Evolutionary conservation across 1,284 basidiomycete genomes (phyloP).

Genomic region (Ustilago hordei): DNA sequence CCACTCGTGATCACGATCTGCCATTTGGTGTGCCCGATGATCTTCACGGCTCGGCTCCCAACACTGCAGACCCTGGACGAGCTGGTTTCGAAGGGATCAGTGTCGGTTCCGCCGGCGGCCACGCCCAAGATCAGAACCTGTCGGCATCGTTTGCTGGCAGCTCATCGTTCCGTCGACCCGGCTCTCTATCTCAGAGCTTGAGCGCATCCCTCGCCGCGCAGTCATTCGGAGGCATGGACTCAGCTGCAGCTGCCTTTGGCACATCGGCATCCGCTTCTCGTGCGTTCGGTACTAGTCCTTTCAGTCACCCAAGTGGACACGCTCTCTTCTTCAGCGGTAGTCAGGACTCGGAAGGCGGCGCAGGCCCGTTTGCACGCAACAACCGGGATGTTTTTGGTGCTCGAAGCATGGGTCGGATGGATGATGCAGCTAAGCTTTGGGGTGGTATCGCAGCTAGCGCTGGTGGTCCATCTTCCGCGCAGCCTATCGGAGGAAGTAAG

Average conservation of each 20-base stretch:
- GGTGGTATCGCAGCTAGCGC: slow-evolving; percentile 21
- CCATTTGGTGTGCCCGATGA: slow-evolving; percentile 77
- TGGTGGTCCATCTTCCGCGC: neutral
- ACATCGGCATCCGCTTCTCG: slow-evolving; percentile 38
- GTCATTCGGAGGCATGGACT: slow-evolving; percentile 33
- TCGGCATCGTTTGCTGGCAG: slow-evolving; percentile 32
- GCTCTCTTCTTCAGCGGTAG: slow-evolving; percentile 63
- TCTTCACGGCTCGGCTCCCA: slow-evolving; percentile 43
- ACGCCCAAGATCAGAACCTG: slow-evolving; percentile 12
- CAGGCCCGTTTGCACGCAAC: slow-evolving; percentile 45
- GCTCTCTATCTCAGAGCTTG: slow-evolving; percentile 35
- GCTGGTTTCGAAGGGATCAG: slow-evolving; percentile 32
- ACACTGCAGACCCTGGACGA: slow-evolving; percentile 17
- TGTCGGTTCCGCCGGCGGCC: neutral
- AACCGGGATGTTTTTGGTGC: slow-evolving; percentile 40
- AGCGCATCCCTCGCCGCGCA: slow-evolving; percentile 38
- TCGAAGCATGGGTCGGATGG: slow-evolving; percentile 42
- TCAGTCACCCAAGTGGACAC: slow-evolving; percentile 65
- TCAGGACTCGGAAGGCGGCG: slow-evolving; percentile 55
- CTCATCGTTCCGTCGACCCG: slow-evolving; percentile 37
- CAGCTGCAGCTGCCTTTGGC: slow-evolving; percentile 40
- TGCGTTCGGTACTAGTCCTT: slow-evolving; percentile 66
- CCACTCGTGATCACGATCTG: slow-evolving; percentile 81
- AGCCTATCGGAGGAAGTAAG: slow-evolving; percentile 14
- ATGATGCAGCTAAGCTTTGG: slow-evolving; percentile 46